Percentiles rank a stretch among this genome's conserved stretches.
Evolutionary conservation across 2,329 filamentous ascomycete genomes (phyloP).

Genomic region (Dothiorella sarmentorum): DNA sequence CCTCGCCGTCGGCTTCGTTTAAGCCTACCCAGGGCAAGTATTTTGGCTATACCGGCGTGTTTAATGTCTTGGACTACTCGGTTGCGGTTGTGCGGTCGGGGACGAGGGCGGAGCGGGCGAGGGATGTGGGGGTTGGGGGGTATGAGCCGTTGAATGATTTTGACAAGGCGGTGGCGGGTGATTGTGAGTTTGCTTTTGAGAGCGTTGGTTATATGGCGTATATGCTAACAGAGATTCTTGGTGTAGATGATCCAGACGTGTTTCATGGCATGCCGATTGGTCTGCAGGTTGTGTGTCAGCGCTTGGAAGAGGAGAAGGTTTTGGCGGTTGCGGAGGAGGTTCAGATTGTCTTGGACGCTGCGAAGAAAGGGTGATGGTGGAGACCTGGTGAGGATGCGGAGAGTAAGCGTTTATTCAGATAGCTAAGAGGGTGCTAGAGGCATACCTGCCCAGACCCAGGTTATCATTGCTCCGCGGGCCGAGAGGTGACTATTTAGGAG

Average conservation of each 20-base stretch:
- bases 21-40: slow-evolving; percentile 48
- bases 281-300: slow-evolving; percentile 24
- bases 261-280: slow-evolving; percentile 24
- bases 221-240: too few species aligned
- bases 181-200: neutral
- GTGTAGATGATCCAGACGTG: slow-evolving; percentile 5
- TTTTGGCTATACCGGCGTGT: slow-evolving; percentile 43
- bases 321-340: slow-evolving; percentile 17
- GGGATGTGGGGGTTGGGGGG: slow-evolving; percentile 43
- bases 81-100: slow-evolving; percentile 55
- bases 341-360: neutral
- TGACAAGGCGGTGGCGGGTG: slow-evolving; percentile 10
- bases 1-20: slow-evolving; percentile 37
- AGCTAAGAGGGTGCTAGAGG: too few species aligned
- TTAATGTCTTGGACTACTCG: slow-evolving; percentile 59
- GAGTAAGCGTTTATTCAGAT: too few species aligned
- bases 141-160: slow-evolving; percentile 8
- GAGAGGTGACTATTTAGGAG: too few species aligned
- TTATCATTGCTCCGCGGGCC: too few species aligned
- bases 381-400: too few species aligned
- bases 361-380: too few species aligned
- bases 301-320: slow-evolving; percentile 27
- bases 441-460: too few species aligned
- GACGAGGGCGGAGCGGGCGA: slow-evolving; percentile 49
- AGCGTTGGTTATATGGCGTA: too few species aligned